Conservation (phyloP, 2,329 filamentous ascomycete genomes). For the Penicillium janthinellum region DNA sequence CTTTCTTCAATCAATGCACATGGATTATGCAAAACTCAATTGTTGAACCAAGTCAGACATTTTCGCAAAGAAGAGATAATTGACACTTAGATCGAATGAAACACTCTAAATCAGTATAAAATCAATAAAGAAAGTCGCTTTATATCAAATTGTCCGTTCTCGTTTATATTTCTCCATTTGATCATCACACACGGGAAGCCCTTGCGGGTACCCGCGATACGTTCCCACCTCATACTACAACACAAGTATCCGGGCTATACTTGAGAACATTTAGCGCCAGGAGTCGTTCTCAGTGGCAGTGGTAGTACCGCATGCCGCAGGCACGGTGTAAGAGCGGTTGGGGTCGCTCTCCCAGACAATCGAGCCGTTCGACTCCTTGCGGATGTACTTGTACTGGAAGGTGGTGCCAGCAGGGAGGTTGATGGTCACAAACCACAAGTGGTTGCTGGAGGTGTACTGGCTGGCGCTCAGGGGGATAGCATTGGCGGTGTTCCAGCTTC, state of each 20-base stretch:
- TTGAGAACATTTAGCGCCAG: slow-evolving; percentile 33
- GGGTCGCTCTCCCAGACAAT: slow-evolving; percentile 66
- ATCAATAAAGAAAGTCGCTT: neutral
- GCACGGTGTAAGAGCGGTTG: slow-evolving; percentile 47
- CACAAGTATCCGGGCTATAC: neutral
- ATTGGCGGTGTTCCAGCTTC: slow-evolving; percentile 60
- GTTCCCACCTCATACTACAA: neutral
- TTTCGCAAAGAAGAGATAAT: neutral
- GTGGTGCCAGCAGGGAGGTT: slow-evolving; percentile 57
- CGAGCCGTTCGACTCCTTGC: slow-evolving; percentile 55
- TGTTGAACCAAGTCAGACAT: too few species aligned
- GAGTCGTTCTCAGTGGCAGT: slow-evolving; percentile 39
- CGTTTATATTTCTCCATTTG: neutral
- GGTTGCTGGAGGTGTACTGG: slow-evolving; percentile 62
- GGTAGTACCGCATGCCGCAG: slow-evolving; percentile 36
- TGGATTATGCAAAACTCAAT: too few species aligned
- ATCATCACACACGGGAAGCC: neutral
- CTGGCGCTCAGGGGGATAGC: slow-evolving; percentile 61
- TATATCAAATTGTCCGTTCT: neutral
- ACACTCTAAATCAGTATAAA: neutral
- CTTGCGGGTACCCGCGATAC: too few species aligned
- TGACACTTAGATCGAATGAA: neutral
- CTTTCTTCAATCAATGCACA: too few species aligned
- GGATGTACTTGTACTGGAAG: slow-evolving; percentile 71
- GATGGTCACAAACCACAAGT: slow-evolving; percentile 63